Base-by-base conservation (phyloP, 768 basidiomycete species). In the Collybiopsis luxurians region DNA sequence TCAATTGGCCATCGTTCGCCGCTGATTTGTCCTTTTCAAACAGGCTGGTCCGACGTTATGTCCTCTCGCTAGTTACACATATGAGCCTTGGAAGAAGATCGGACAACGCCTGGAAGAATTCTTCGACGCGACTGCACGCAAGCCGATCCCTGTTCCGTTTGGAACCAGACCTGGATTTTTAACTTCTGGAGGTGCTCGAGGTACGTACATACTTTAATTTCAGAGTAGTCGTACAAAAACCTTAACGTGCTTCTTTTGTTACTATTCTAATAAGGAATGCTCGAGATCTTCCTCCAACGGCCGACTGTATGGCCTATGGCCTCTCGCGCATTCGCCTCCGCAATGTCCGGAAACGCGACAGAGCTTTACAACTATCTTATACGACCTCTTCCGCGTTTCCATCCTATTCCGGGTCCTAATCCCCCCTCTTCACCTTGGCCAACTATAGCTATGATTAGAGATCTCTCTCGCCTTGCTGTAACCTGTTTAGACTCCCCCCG, bases 151-250 rank as follows among this genome's bases (percentile, higher is more conserved):
- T 13, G 59, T 61, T 12, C 60, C 61, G 1, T 60, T 56, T 24
- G 63, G 53, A 1, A 30, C 36, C 24, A 56, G 64, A 1, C 63
- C 66, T 3, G 64, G 63, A 6, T 57, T 57, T 27, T 39, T 67
- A 1, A 67, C 66, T 11, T 65, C 64, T 9, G 66, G 66, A n/a
- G 62, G 61, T 24, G 64, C 63, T n/a, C 58, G 65, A 45, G 61
- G 65, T 58, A 44, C 7, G 47, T 15, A 13, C 9, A 3, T 12
- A 9, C 21, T 30, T 15, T 19, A 34, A 24, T 19, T 36, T 17
- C 17, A 12, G 23, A 24, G 6, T 9, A 12, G n/a, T 2, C 13
- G 11, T 6, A 17, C 11, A 13, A 15, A 42, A 36, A 27, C 43
- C 23, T 27, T 10, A 11, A 19, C 30, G 15, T 15, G 1, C 10